Base-by-base conservation (phyloP, 371 early-diverging fungal species). In the Mucor ambiguus region DNA sequence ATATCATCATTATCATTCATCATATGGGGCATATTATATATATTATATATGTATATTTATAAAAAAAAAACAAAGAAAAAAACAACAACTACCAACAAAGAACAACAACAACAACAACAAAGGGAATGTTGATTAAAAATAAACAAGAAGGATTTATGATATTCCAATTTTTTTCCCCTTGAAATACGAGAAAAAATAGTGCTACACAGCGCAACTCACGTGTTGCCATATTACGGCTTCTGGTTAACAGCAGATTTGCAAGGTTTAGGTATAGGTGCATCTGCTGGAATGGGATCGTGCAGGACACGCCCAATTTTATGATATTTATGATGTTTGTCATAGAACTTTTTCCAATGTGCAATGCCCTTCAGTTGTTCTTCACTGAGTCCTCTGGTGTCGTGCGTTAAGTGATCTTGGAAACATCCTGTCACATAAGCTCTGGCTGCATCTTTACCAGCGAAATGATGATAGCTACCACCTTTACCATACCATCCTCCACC, bases 371-470 rank as follows among this genome's bases (percentile, higher is more conserved):
- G 63, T 74, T 98, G 84, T 2, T 79, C 77, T 16, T 82, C 80
- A 3, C 78, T 81, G 12, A 98, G 79, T 1, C 96, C 97, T 24
- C 98, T 89, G 18, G 93, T 74, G 76, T 98, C 98, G 67, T 96
- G 95, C 2, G 97, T 96, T 35, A 96, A 79, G 70, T 97, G 95
- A 20, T 92, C 92, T 64, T 94, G 65, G 70, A 94, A 93, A 75
- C 98, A 98, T 33, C 97, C 96, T 1, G 98, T 97, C 20, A 93
- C 92, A 75, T 92, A 98, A 2, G 98, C 97, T 46, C 98, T 82
- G 5, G 95, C 90, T 5, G 96, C 95, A 74, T 97, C 98, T 65
- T 87, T 85, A 3, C 98, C 98, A 14, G 97, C 92, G 83, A 98
- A 98, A 65, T 95, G 87, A 43, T 86, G 70, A 76, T 98, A 98